Conservation (phyloP, 2,329 filamentous ascomycete genomes). For the Ascochyta clinopodiicola region DNA sequence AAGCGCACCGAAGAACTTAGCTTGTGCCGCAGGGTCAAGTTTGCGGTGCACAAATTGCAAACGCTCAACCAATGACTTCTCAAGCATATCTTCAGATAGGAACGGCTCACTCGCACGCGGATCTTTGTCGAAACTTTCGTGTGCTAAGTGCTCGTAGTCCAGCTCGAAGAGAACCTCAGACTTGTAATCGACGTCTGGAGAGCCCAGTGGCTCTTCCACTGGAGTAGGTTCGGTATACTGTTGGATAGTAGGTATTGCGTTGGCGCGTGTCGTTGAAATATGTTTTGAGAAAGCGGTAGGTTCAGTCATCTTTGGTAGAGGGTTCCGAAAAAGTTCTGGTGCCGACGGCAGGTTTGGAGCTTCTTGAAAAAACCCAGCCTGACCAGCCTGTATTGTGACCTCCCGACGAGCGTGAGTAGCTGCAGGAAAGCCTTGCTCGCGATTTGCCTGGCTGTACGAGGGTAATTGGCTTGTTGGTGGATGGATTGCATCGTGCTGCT, state of each 20-base stretch:
- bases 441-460: slow-evolving; percentile 17
- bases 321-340: not conserved
- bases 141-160: slow-evolving; percentile 56
- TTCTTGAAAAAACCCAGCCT: slow-evolving; percentile 6
- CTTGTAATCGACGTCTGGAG: slow-evolving; percentile 54
- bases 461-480: slow-evolving; percentile 18
- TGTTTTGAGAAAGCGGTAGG: slow-evolving; percentile 4
- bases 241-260: slow-evolving; percentile 14
- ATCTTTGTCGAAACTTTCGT: slow-evolving; percentile 57
- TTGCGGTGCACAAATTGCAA: slow-evolving; percentile 34
- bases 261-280: slow-evolving; percentile 4
- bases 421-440: not conserved
- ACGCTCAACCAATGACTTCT: slow-evolving; percentile 39
- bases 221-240: slow-evolving; percentile 13
- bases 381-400: not conserved
- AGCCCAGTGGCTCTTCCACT: slow-evolving; percentile 12
- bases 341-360: not conserved
- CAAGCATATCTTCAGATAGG: slow-evolving; percentile 32
- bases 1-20: slow-evolving; percentile 59
- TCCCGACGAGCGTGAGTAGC: not conserved
- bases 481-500: slow-evolving; percentile 5
- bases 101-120: slow-evolving; percentile 28
- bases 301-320: slow-evolving; percentile 1
- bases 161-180: slow-evolving; percentile 53
- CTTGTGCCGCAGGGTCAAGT: slow-evolving; percentile 48